Conservation (phyloP, 2,329 filamentous ascomycete genomes). For the Microsporum canis region DNA sequence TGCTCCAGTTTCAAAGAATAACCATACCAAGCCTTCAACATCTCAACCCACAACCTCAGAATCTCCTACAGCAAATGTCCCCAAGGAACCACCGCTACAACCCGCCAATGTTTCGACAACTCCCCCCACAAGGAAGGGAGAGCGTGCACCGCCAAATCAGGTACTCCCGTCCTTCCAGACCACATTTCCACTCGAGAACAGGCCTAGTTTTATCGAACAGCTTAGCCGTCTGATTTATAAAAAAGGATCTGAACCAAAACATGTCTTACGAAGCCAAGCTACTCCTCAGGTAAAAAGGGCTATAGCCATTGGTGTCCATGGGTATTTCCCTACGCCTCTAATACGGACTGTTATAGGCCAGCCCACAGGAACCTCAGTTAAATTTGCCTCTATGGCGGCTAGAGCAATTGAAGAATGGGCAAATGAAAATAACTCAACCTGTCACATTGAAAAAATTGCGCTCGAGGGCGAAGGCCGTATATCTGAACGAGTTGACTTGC, state of each 20-base stretch:
- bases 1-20: not conserved
- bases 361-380: slow-evolving; percentile 86
- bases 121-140: not conserved
- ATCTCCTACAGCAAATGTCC: not conserved
- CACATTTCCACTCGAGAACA: slow-evolving; percentile 35
- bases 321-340: slow-evolving; percentile 78
- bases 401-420: slow-evolving; percentile 77
- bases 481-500: slow-evolving; percentile 71
- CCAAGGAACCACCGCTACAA: not conserved
- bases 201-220: slow-evolving; percentile 55
- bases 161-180: slow-evolving; percentile 39
- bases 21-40: not conserved
- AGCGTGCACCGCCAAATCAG: slow-evolving; percentile 32
- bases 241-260: slow-evolving; percentile 51
- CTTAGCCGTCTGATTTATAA: slow-evolving; percentile 34
- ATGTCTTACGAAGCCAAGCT: slow-evolving; percentile 61
- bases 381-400: slow-evolving; percentile 80
- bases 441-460: slow-evolving; percentile 86
- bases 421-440: slow-evolving; percentile 57
- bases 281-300: slow-evolving; percentile 68
- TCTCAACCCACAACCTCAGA: not conserved
- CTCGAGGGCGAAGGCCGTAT: slow-evolving; percentile 93
- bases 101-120: slow-evolving; percentile 17
- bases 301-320: slow-evolving; percentile 86
- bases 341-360: slow-evolving; percentile 87